Evolutionary conservation across 495 filamentous ascomycete genomes (phyloP), one percentile per base, ranked within the genome.

Genomic region (Talaromyces wortmannii): DNA sequence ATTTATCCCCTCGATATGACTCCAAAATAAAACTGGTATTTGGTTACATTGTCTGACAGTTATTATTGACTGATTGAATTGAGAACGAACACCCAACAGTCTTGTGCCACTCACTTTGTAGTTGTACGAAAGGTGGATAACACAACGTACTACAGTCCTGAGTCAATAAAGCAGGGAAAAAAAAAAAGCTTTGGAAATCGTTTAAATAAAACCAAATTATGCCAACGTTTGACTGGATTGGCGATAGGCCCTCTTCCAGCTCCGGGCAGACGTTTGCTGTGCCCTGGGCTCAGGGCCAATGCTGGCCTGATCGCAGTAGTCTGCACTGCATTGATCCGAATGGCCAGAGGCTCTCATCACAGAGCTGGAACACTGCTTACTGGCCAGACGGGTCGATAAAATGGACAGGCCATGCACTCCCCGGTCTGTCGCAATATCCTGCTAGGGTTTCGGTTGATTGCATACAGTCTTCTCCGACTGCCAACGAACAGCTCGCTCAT

Each of bases 311-410:
- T 31, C 32, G 62, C 6, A 71, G 67, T 7, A 53, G 45, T 7
- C 71, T 76, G 52, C 59, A 48, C 10, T 65, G 68, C 18, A 29
- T 55, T 36, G 59, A 59, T 4, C 57, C 62, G 3, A 42, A 54
- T 13, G 58, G 62, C 3, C 40, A 57, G 29, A 46, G 61, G 17
- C 59, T 73, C 29, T 58, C 59, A 5, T 55, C 76, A 7, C 66
- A 75, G 52, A 73, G 72, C 2, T 75, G 74, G 73, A 60, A 69
- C 7, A 75, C 65, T 2, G 72, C 67, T 1, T 70, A 70, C 51
- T 78, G 75, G 75, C 63, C 66, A 7, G 75, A 78, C 57, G 71
- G 67, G 30, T 71, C 72, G 6, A 65, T 75, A 44, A 78, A 78
- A 63, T 78, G 75, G 75, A 73, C 71, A 3, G 72, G 67, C 0